A percentile compares a stretch with the other conserved stretches of the same genome.
Evolutionary conservation across 2,329 filamentous ascomycete species (phyloP).

Genomic region (Verticillium albo-atrum): DNA sequence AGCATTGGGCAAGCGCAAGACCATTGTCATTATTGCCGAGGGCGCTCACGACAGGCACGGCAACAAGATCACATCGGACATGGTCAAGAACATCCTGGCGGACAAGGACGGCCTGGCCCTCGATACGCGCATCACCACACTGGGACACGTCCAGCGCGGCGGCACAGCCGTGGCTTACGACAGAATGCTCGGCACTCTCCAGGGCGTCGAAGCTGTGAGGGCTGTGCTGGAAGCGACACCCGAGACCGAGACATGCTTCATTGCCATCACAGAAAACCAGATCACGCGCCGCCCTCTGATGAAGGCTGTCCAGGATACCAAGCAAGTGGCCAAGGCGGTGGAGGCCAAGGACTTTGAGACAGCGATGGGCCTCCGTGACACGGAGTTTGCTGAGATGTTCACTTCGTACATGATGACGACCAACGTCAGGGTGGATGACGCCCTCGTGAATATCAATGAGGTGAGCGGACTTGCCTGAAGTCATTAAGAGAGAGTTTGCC

Average conservation of each 20-base stretch:
- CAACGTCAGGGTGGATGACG: slow-evolving; percentile 66
- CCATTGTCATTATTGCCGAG: slow-evolving; percentile 96
- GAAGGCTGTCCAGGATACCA: slow-evolving; percentile 81
- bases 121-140: slow-evolving; percentile 89
- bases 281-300: slow-evolving; percentile 87
- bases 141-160: slow-evolving; percentile 96
- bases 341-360: slow-evolving; percentile 78
- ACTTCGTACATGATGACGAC: slow-evolving; percentile 88
- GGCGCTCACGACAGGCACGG: slow-evolving; percentile 83
- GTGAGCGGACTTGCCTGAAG: slow-evolving; percentile 35
- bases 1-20: slow-evolving; percentile 86
- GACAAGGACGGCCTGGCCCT: slow-evolving; percentile 70
- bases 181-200: slow-evolving; percentile 85
- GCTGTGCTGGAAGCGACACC: slow-evolving; percentile 87
- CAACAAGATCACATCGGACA: slow-evolving; percentile 73
- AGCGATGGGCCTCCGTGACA: slow-evolving; percentile 85
- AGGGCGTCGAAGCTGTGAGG: slow-evolving; percentile 91
- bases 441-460: slow-evolving; percentile 66
- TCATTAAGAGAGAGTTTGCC: neutral
- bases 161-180: slow-evolving; percentile 92
- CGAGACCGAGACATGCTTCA: slow-evolving; percentile 87
- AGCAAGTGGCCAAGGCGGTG: slow-evolving; percentile 79
- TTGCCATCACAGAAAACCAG: slow-evolving; percentile 97
- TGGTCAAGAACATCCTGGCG: slow-evolving; percentile 86
- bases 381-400: slow-evolving; percentile 92